Conservation (phyloP, 2,329 filamentous ascomycete species). For the Fusarium metavorans region DNA sequence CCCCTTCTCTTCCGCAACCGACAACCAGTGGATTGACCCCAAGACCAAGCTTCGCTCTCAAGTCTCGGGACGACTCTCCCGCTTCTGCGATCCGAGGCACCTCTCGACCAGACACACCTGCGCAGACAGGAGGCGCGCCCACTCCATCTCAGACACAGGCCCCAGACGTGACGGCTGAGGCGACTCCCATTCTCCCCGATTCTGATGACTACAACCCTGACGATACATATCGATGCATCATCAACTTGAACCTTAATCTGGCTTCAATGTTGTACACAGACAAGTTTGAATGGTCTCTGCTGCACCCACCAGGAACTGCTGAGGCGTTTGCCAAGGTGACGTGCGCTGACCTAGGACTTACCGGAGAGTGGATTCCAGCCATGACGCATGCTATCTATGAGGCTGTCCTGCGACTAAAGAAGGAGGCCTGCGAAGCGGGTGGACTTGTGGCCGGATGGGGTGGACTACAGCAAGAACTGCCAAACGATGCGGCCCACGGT, state of each 20-base stretch:
- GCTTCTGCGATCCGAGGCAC: slow-evolving; percentile 48
- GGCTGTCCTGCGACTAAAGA: slow-evolving; percentile 90
- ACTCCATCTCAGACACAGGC: slow-evolving; percentile 61
- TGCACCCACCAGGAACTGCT: slow-evolving; percentile 91
- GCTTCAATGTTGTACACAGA: slow-evolving; percentile 94
- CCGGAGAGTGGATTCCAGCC: slow-evolving; percentile 92
- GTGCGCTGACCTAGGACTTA: slow-evolving; percentile 89
- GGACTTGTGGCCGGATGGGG: slow-evolving; percentile 83
- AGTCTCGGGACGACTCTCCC: slow-evolving; percentile 55
- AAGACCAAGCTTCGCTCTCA: slow-evolving; percentile 46
- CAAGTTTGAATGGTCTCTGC: slow-evolving; percentile 96
- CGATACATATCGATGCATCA: slow-evolving; percentile 93
- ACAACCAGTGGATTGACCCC: slow-evolving; percentile 42
- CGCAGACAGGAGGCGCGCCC: slow-evolving; percentile 62
- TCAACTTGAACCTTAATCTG: slow-evolving; percentile 91
- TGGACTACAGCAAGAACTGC: slow-evolving; percentile 72
- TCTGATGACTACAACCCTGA: slow-evolving; percentile 87
- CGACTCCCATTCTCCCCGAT: slow-evolving; percentile 69
- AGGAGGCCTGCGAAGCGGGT: slow-evolving; percentile 94
- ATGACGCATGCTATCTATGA: slow-evolving; percentile 98
- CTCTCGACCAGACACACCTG: slow-evolving; percentile 69
- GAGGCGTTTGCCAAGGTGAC: slow-evolving; percentile 94
- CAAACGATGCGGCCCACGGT: slow-evolving; percentile 89
- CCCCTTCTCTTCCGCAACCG: slow-evolving; percentile 36
- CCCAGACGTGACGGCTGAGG: slow-evolving; percentile 75